Percentiles rank a stretch among this genome's conserved stretches.
These are phyloP conservation scores for Pythium sukuiense DNA, from an alignment of 352 stramenopile species.

Conservation along the genomic window DNA sequence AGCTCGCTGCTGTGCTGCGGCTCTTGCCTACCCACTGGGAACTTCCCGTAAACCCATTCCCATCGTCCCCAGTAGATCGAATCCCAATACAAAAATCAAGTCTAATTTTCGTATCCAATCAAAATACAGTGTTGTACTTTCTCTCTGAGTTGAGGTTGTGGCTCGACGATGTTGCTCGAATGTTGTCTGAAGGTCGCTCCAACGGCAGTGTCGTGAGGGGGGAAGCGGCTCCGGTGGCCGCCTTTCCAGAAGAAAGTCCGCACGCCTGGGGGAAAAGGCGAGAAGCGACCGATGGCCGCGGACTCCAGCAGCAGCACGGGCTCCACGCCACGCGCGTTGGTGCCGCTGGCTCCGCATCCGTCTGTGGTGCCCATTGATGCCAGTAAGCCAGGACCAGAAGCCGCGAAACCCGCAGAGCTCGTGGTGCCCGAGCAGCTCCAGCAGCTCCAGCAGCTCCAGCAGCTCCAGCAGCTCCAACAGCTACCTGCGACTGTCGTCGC, in stretches of 20 bases:
- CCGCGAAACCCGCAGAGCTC: neutral
- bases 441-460: too few species aligned
- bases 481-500: neutral
- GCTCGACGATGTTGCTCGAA: neutral
- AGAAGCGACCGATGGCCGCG: conserved; percentile 2
- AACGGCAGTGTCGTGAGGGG: neutral
- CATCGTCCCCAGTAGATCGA: neutral
- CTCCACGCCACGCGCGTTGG: neutral
- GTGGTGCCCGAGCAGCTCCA: conserved; percentile 3
- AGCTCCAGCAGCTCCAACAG: too few species aligned
- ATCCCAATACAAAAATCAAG: neutral
- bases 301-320: conserved; percentile 3
- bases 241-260: conserved; percentile 7
- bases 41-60: too few species aligned
- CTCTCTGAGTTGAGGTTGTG: conserved; percentile 1
- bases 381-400: neutral
- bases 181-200: neutral
- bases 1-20: neutral
- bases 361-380: conserved; percentile 1
- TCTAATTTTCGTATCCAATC: neutral
- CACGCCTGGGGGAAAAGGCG: neutral
- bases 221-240: conserved; percentile 1
- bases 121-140: neutral
- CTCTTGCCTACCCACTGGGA: neutral
- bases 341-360: conserved; percentile 2